phyloP scores from a whole-genome alignment of 805 yeast species.

The Nakazawaea pomicola region DNA sequence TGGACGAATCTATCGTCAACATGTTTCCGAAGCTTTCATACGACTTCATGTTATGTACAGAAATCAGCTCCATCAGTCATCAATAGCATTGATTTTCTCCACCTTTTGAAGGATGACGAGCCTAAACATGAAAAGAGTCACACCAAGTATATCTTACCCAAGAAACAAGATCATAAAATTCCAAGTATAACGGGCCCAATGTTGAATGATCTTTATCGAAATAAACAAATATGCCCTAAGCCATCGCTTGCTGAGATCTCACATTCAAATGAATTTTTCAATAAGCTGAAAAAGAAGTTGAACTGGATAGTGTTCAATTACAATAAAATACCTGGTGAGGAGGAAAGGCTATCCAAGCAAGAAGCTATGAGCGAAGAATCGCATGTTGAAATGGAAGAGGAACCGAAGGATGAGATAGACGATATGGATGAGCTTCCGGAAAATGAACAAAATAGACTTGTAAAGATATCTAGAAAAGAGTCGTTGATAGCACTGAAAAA shows the following conservation, averaged over 20 bases:
- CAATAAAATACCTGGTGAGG: constrained; percentile 54
- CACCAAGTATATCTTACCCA: no score
- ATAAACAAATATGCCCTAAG: constrained; percentile 1
- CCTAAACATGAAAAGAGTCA: no score
- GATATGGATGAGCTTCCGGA: constrained; percentile 11
- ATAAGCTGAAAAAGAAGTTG: constrained; percentile 36
- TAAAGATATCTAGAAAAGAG: constrained; percentile 21
- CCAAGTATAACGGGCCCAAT: constrained; percentile 7
- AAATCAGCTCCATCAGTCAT: no score
- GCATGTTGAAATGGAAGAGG: constrained; percentile 6
- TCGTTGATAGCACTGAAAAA: constrained; percentile 21
- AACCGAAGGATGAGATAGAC: constrained; percentile 1
- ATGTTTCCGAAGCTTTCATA: no score
- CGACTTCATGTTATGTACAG: no score
- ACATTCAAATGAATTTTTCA: constrained; percentile 37
- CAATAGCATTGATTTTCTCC: no score
- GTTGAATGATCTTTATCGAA: constrained; percentile 6
- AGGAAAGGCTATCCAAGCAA: constrained; percentile 24
- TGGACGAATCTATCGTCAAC: no score
- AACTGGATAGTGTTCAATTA: constrained; percentile 60
- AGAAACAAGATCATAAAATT: no score
- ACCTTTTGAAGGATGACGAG: no score
- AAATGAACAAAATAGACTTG: constrained; percentile 20
- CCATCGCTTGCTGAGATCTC: constrained; percentile 21
- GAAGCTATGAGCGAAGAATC: constrained; percentile 13